Evolutionary conservation across 495 filamentous ascomycete genomes (phyloP), one percentile per base, ranked within the genome.

Genomic region (Massariosphaeria phaeospora): DNA sequence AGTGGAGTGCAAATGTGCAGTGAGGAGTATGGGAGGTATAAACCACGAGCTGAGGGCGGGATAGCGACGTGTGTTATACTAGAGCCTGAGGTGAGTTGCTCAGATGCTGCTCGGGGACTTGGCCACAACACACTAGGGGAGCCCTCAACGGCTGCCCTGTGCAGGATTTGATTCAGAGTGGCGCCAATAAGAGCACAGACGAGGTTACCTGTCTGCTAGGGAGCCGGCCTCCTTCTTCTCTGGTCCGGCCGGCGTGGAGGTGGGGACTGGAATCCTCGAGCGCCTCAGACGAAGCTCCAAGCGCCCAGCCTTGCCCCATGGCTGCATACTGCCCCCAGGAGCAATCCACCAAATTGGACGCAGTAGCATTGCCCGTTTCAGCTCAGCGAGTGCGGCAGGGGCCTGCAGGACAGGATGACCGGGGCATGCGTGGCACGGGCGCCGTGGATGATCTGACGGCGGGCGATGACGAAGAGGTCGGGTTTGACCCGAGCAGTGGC

Each of bases 321-420:
- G 17, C 33, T 31, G 7, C 43, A 43, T 33, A 27, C 43, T 43
- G 27, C 26, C 40, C 31, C 36, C 35, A 35, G 45, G 33, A 27
- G 17, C n/a, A 43, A 42, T 48, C 57, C 57, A 50, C 49, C 33
- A 48, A 48, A 35, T 35, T 44, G 49, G 57, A 47, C 26, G 30
- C 26, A 36, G 33, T 51, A n/a, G 57, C 51, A 48, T 61, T 55
- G 50, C 43, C 51, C 26, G 57, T 61, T 61, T 61, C 57, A 61
- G 57, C 51, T 50, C 31, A 55, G 26, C 24, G 24, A 23, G 44
- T n/a, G 57, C 43, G 29, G 49, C 40, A 49, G 48, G 43, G 49
- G 57, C 4, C 55, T 61, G 50, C 50, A 44, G 50, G 55, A 51
- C 57, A 55, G 41, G 57, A 43, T 50, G 50, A 55, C 57, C 15